These are phyloP conservation scores for Lentinula sp. DNA, from an alignment of 768 basidiomycete genomes.

Conservation along the genomic window DNA sequence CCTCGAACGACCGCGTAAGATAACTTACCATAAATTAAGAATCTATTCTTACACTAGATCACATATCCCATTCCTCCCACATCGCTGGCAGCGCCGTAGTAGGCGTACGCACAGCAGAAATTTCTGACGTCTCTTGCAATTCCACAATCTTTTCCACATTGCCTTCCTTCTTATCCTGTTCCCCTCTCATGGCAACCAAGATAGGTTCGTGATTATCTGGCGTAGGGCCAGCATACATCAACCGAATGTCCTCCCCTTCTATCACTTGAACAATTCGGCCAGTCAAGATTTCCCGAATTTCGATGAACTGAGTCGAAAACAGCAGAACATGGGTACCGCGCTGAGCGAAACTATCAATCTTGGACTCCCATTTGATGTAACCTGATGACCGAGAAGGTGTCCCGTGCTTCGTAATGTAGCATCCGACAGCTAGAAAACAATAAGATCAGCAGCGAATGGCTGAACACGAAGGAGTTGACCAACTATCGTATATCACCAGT, in stretches of 20 bases:
- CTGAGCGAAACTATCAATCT: constrained; percentile 53
- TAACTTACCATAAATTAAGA: background rate
- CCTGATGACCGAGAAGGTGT: constrained; percentile 51
- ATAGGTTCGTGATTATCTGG: constrained; percentile 34
- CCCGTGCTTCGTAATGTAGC: constrained; percentile 70
- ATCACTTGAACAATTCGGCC: constrained; percentile 80
- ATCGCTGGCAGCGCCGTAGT: constrained; percentile 21
- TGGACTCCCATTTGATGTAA: constrained; percentile 77
- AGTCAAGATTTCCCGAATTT: constrained; percentile 59
- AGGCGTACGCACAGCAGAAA: constrained; percentile 28
- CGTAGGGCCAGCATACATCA: constrained; percentile 43
- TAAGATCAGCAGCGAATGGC: constrained; percentile 1
- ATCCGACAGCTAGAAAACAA: constrained; percentile 53
- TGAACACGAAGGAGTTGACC: constrained; percentile 16
- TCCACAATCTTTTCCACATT: constrained; percentile 61
- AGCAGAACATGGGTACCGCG: constrained; percentile 63
- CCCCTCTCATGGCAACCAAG: constrained; percentile 59
- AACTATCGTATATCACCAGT: constrained; percentile 72
- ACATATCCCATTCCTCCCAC: constrained; percentile 81
- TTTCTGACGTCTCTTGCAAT: constrained; percentile 61
- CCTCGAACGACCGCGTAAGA: no score
- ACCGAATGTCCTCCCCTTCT: constrained; percentile 62
- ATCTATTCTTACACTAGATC: background rate
- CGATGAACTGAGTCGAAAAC: constrained; percentile 70
- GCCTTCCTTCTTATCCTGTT: constrained; percentile 45